Evolutionary conservation across 1,284 basidiomycete species (phyloP), one percentile per base, ranked within the genome.

Genomic region (Dichomitus squalens): DNA sequence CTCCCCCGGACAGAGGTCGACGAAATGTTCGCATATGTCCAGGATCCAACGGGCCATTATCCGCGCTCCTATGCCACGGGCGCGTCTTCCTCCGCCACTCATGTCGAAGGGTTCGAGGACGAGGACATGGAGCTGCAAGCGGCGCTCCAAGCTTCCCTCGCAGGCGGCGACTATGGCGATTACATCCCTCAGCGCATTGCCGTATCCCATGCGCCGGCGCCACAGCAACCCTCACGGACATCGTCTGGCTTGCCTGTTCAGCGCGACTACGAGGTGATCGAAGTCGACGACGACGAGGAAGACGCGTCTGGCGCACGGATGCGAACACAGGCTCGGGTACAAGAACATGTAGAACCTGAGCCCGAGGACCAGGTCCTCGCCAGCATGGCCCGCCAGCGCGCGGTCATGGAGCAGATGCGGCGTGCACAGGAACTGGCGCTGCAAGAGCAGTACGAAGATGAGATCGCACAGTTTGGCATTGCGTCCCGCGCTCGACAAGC

Each of bases 71-170:
- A 59, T 41, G 18, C 63, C 27, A 14, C 65, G 55, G 54, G 63
- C 43, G 38, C 58, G 49, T 48, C 61, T 55, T 52, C 58, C 20
- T 47, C 68, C 52, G 18, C 21, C 4, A 20, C 57, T 1, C 23
- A 50, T 31, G 39, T 51, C 21, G 72, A 76, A 55, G 79, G 76
- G 3, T 72, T 92, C 35, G 92, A 92, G 62, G 87, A 93, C 64
- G 94, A 95, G 71, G 95, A 96, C 71, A 83, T 86, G 64, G 92
- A 94, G 58, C 81, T 96, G 0, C 93, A 96, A 69, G 87, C 86
- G 6, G 94, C 92, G 1, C 73, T 96, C 48, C 90, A 92, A 66
- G 94, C 93, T 1, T 92, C 88, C 2, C 68, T 92, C 18, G 75
- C 74, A 5, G 46, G 46, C 46, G 55, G 51, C 38, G 50, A 53